Base-by-base conservation (phyloP, 495 filamentous ascomycete species). In the Terfezia claveryi region DNA sequence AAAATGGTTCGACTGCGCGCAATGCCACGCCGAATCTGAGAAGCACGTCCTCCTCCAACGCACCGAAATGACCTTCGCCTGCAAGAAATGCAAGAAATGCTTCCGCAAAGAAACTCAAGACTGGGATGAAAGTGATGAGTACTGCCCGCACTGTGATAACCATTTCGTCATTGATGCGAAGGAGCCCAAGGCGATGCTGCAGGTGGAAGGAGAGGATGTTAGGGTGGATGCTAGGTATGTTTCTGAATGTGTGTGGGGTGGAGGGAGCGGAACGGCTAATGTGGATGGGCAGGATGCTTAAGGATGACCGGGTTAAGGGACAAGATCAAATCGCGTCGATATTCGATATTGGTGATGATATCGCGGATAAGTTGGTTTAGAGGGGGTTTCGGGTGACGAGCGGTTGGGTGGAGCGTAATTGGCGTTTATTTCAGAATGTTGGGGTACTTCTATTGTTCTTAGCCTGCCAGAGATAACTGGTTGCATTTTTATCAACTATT, bases 131-230 rank as follows among this genome's bases (percentile, higher is more conserved):
- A 85, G 85, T 67, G 92, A 98, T 73, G 92, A 98, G 69, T 96
- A 93, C 72, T 96, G 91, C 71, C 92, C 91, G n/a, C 83, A 94
- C 71, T 98, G 91, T 73, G 91, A 98, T 68, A 98, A 98, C 68
- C 91, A 96, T 69, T 98, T 87, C 65, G 82, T 96, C 23, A 69
- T 96, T 56, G 88, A 95, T 16, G 91, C 91, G 23, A 64, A 81
- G 55, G 83, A 80, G 20, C 84, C 91, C 10, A 83, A 87, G 68
- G 74, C 87, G 9, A 73, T 79, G 37, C 68, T 98, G 53, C 74
- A 85, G 54, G 75, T 96, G 32, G 91, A 96, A 67, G 83, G 91
- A 41, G 89, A 88, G 49, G 91, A 98, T 70, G 82, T 77, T 3
- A 74, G 91, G 27, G 73, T 82, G 59, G 84, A 98, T 68, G 76